phyloP scores from a whole-genome alignment of 2,329 filamentous ascomycete genomes.

The Aureobasidium musti region DNA sequence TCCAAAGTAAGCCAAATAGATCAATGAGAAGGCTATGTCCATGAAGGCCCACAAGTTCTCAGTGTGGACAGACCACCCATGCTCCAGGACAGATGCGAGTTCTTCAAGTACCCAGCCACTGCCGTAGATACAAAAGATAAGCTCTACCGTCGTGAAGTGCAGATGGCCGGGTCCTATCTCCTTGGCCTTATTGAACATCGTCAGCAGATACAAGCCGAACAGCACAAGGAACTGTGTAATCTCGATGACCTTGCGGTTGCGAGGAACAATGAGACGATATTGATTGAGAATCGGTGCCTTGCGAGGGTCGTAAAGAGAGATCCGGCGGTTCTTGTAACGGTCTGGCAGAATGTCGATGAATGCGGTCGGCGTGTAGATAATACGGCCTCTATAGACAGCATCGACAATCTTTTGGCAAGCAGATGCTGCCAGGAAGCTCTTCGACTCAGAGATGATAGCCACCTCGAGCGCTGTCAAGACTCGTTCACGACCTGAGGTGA shows the following conservation, averaged over 20 bases:
- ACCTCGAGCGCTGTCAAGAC: constrained; percentile 78
- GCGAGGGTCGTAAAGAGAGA: constrained; percentile 76
- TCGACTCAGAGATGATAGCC: constrained; percentile 80
- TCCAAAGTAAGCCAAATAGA: constrained; percentile 69
- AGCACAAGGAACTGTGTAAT: constrained; percentile 71
- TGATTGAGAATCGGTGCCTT: constrained; percentile 77
- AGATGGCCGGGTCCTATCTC: constrained; percentile 43
- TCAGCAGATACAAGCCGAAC: constrained; percentile 66
- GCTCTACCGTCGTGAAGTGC: constrained; percentile 55
- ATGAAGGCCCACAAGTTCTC: constrained; percentile 89
- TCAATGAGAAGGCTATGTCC: constrained; percentile 73
- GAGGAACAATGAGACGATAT: constrained; percentile 79
- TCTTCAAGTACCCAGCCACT: constrained; percentile 79
- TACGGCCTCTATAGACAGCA: constrained; percentile 76
- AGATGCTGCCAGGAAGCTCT: constrained; percentile 72
- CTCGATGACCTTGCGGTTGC: constrained; percentile 75
- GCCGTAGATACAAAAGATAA: constrained; percentile 70
- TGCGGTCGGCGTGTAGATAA: constrained; percentile 79
- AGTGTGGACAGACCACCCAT: constrained; percentile 78
- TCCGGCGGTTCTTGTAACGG: constrained; percentile 80
- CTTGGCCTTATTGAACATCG: constrained; percentile 70
- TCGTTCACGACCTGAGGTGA: constrained; percentile 53
- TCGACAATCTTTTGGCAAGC: constrained; percentile 80
- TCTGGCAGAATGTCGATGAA: constrained; percentile 84
- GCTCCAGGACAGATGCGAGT: constrained; percentile 73